Conservation (phyloP, 2,329 filamentous ascomycete species). For the Dactylellina leptospora region DNA sequence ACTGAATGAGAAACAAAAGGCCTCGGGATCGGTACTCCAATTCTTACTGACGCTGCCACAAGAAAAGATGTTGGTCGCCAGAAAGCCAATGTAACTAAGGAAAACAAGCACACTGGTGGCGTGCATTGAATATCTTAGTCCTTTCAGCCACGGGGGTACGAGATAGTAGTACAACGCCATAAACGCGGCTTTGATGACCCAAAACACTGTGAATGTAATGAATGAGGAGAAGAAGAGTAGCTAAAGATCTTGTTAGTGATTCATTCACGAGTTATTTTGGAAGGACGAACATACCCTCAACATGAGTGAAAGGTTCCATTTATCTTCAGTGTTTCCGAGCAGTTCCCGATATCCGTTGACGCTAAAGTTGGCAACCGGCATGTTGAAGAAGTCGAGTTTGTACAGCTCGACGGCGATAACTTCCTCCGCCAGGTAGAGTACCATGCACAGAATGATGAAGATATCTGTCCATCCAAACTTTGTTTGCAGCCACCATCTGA, state of each 20-base stretch:
- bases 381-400: slow-evolving; percentile 40
- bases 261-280: not conserved
- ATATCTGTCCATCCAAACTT: slow-evolving; percentile 46
- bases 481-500: slow-evolving; percentile 51
- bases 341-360: slow-evolving; percentile 34
- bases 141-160: slow-evolving; percentile 46
- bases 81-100: slow-evolving; percentile 47
- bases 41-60: slow-evolving; percentile 39
- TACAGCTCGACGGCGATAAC: slow-evolving; percentile 34
- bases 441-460: slow-evolving; percentile 26
- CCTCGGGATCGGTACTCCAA: slow-evolving; percentile 43
- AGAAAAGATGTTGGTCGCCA: slow-evolving; percentile 48
- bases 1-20: slow-evolving; percentile 49
- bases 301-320: slow-evolving; percentile 27
- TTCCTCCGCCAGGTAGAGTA: slow-evolving; percentile 40
- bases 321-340: slow-evolving; percentile 27
- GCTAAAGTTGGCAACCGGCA: slow-evolving; percentile 47
- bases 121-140: slow-evolving; percentile 36
- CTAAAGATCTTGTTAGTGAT: slow-evolving; percentile 10
- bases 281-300: slow-evolving; percentile 18
- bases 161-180: slow-evolving; percentile 47
- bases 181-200: slow-evolving; percentile 48
- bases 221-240: slow-evolving; percentile 51
- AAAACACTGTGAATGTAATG: slow-evolving; percentile 49
- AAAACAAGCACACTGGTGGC: slow-evolving; percentile 34